Percentiles rank a stretch among this genome's conserved stretches.
phyloP scores from a whole-genome alignment of 108 stramenopile species.

The Nitzschia sp. region DNA sequence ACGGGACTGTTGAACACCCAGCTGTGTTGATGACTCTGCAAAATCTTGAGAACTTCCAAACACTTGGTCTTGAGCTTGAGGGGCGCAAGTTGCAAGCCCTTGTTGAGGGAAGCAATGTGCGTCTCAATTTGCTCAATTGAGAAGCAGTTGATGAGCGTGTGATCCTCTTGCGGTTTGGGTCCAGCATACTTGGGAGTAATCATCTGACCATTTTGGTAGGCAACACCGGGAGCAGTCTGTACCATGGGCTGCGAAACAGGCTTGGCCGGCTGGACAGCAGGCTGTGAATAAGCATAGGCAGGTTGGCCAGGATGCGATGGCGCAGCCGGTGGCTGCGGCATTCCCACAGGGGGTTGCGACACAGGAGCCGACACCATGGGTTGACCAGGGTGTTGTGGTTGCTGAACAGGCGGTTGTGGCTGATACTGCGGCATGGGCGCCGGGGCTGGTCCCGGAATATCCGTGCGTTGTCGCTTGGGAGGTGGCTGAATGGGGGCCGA shows the following conservation, averaged over 20 bases:
- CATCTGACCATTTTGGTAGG: conserved; percentile 72
- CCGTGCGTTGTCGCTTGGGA: conserved; percentile 37
- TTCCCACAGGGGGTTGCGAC: neutral
- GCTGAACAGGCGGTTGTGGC: conserved; percentile 21
- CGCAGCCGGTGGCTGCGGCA: conserved; percentile 12
- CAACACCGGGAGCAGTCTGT: conserved; percentile 44
- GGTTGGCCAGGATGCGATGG: neutral
- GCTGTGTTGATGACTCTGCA: conserved; percentile 87
- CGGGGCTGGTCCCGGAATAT: conserved; percentile 13
- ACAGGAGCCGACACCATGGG: conserved; percentile 19
- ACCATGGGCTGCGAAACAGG: conserved; percentile 7
- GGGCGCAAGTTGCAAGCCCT: conserved; percentile 74
- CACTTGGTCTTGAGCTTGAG: conserved; percentile 79
- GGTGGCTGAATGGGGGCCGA: conserved; percentile 27
- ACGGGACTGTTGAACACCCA: conserved; percentile 93
- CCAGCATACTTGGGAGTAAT: conserved; percentile 67
- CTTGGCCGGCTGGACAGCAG: neutral
- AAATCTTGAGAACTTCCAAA: conserved; percentile 77
- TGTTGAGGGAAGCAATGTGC: conserved; percentile 89
- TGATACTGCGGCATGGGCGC: conserved; percentile 20
- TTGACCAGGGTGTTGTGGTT: conserved; percentile 19
- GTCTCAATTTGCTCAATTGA: conserved; percentile 89
- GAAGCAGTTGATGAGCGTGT: conserved; percentile 93
- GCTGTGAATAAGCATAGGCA: neutral
- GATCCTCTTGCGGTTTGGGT: conserved; percentile 91